Evolutionary conservation across 2,329 filamentous ascomycete species (phyloP).

Genomic region (Ascochyta viciae-villosae): DNA sequence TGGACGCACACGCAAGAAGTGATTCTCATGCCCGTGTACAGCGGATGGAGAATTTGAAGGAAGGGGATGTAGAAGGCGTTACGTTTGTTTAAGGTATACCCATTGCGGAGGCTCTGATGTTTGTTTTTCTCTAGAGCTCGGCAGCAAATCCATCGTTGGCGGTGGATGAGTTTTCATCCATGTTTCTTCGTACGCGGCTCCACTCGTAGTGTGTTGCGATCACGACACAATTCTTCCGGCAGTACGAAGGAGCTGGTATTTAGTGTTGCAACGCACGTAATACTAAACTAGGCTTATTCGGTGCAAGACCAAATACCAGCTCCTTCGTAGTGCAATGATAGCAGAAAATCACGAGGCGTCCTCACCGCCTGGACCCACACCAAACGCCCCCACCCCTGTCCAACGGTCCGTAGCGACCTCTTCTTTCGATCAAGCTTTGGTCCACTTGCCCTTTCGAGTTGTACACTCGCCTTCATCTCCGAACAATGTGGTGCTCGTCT

Average conservation of each 20-base stretch:
- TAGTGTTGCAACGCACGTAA: too few relatives aligned
- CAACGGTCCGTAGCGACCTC: constrained; percentile 7
- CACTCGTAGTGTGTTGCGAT: background rate
- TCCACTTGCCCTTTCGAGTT: constrained; percentile 3
- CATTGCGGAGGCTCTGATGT: background rate
- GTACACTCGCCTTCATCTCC: background rate
- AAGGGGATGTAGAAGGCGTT: background rate
- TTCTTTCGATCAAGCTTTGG: constrained; percentile 17
- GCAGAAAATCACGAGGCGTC: background rate
- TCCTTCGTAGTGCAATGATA: background rate
- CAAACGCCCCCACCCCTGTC: constrained; percentile 2
- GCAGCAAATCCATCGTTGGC: background rate
- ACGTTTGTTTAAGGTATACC: background rate
- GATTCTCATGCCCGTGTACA: background rate
- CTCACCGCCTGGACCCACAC: background rate
- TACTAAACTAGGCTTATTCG: too few relatives aligned
- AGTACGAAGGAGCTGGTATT: background rate
- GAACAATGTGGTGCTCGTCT: constrained; percentile 1
- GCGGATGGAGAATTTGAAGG: background rate
- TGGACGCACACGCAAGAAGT: background rate
- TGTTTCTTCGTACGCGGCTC: too few relatives aligned
- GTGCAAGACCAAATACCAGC: too few relatives aligned
- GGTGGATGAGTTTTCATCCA: too few relatives aligned
- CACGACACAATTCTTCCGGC: constrained; percentile 16
- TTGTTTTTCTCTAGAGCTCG: background rate